These are phyloP conservation scores for Aegilops bicornis DNA, from an alignment of 176 grass and related monocot genomes.

Conservation along the genomic window DNA sequence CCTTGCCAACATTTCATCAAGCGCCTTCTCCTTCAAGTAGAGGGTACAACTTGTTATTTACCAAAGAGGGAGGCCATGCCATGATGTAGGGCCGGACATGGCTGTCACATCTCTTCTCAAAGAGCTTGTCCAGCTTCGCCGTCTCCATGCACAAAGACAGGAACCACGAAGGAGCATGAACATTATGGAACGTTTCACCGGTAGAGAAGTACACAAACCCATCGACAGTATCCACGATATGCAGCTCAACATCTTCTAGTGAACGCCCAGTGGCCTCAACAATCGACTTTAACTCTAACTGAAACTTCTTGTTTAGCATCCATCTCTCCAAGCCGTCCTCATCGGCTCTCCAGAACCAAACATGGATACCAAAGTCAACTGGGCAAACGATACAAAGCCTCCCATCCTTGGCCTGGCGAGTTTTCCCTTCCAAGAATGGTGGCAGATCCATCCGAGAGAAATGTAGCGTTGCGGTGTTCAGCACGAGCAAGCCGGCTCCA, in stretches of 20 bases:
- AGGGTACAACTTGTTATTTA: not conserved
- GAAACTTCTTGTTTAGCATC: not conserved
- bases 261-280: not conserved
- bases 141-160: slow-evolving; percentile 16
- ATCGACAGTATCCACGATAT: not conserved
- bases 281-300: not conserved
- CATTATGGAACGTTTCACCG: not conserved
- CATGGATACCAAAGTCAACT: not conserved
- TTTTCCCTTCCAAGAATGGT: not conserved
- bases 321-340: not conserved
- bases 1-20: not conserved
- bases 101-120: not conserved
- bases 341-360: not conserved
- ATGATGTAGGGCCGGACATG: not conserved
- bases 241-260: not conserved
- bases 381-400: slow-evolving; percentile 2
- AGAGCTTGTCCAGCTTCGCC: not conserved
- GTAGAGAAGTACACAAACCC: slow-evolving; percentile 19
- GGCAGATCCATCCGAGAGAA: slow-evolving; percentile 9
- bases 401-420: not conserved
- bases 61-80: slow-evolving; percentile 8
- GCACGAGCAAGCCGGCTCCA: not conserved
- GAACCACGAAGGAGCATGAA: not conserved
- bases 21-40: not conserved
- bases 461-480: not conserved